Evolutionary conservation across 805 yeast genomes (phyloP), one percentile per base, ranked within the genome.

Genomic region (Wickerhamiella parazyma): DNA sequence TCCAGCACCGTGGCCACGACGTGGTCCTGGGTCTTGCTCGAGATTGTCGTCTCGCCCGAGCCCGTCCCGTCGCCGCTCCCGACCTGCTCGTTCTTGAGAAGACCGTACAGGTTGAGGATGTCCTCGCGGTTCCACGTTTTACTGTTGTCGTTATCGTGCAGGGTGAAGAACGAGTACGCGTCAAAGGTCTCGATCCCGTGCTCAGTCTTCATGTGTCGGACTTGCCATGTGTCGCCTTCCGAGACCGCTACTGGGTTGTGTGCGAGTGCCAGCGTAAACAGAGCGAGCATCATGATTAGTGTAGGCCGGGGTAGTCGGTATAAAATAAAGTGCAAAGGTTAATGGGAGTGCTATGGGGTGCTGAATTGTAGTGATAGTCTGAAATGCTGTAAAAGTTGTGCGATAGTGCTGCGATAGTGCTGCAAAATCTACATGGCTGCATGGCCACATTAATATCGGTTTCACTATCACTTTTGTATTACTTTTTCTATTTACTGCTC

Each of bases 61-160:
- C 95, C 95, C 76, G 80, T 73, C 5, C 96, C 96, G 46, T 83
- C 80, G 37, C 96, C 96, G 51, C 74, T 80, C 9, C 96, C 96
- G 12, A 85, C 79, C 20, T 80, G 75, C 47, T 71, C 75, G 3
- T 74, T 77, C 49, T 91, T 71, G 38, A 70, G 64, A 44, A 89
- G 62, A 2, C 98, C 98, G 57, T 89, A 89, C 51, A 85, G 65
- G 51, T 80, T 72, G 47, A 89, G 60, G 33, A 89, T 80, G 57
- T 89, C 97, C 17, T 61, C 82, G 64, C 41, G 64, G 60, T 35
- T 80, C 85, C 58, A 73, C 68, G 56, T 68, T 64, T 53, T 73
- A 64, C 43, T 75, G 59, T 55, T 54, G 49, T 63, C 67, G 21
- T 55, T 50, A 60, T 87, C 95, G 62, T 89, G 98, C 21, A 87